Evolutionary conservation across 192 early-diverging fungal species (phyloP).

Genomic region (Podila minutissima): DNA sequence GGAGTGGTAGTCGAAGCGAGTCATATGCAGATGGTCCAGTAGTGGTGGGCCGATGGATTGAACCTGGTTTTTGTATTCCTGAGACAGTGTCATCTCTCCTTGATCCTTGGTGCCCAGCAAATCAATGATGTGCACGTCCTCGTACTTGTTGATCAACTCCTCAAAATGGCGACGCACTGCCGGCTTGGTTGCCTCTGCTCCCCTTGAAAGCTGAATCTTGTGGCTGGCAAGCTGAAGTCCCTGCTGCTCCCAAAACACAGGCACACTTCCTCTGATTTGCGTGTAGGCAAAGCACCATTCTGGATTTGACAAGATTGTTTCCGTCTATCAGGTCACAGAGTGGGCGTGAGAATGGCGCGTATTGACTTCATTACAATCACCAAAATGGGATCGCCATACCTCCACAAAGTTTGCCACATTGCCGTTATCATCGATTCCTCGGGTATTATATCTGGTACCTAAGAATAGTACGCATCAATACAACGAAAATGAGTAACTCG

Average conservation of each 20-base stretch:
- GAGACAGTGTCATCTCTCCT: conserved; percentile 76
- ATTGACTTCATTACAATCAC: not conserved
- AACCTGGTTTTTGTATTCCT: conserved; percentile 70
- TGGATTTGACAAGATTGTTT: conserved; percentile 76
- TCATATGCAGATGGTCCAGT: conserved; percentile 67
- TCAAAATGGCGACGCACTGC: conserved; percentile 82
- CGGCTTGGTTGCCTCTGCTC: conserved; percentile 82
- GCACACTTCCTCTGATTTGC: conserved; percentile 88
- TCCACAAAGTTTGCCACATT: conserved; percentile 99
- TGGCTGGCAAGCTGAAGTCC: conserved; percentile 87
- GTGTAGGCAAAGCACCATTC: conserved; percentile 77
- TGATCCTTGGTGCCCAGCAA: conserved; percentile 77
- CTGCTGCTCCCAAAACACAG: conserved; percentile 97
- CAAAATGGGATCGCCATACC: conserved; percentile 27
- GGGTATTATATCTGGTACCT: conserved; percentile 93
- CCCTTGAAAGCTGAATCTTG: conserved; percentile 86
- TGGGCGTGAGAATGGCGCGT: not conserved
- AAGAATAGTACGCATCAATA: conserved; percentile 45
- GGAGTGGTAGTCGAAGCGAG: conserved; percentile 86
- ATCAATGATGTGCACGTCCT: conserved; percentile 79
- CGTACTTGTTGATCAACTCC: conserved; percentile 79
- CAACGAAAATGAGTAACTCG: not conserved
- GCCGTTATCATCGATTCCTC: conserved; percentile 97
- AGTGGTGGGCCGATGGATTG: conserved; percentile 30
- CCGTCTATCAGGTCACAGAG: conserved; percentile 66